These are phyloP conservation scores for Excoecaria cochinchinensis DNA, from an alignment of 345 rosid genomes.

Conservation along the genomic window DNA sequence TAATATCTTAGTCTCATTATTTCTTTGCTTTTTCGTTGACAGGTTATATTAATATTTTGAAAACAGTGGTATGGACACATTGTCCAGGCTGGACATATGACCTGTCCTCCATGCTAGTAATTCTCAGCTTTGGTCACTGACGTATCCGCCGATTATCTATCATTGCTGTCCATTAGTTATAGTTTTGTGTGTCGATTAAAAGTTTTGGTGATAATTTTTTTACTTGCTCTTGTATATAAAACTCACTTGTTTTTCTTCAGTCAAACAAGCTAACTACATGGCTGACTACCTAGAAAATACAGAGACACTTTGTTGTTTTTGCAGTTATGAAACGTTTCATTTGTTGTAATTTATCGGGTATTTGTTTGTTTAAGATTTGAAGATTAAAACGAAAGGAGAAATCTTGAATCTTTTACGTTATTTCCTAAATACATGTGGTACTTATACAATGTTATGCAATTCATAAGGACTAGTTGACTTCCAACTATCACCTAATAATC, in stretches of 20 bases:
- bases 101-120: background rate
- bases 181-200: background rate
- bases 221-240: background rate
- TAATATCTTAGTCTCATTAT: background rate
- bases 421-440: no score
- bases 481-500: no score
- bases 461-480: no score
- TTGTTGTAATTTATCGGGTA: no score
- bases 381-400: no score
- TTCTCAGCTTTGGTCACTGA: background rate
- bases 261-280: background rate
- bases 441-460: no score
- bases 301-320: no score
- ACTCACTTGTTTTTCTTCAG: background rate
- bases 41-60: background rate
- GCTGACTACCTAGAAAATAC: background rate
- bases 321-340: no score
- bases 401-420: no score
- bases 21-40: background rate
- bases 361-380: no score
- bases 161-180: background rate
- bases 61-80: background rate
- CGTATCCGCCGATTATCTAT: background rate
- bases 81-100: background rate
- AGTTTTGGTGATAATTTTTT: background rate